A percentile compares a stretch with the other conserved stretches of the same genome.
These are phyloP conservation scores for Rubia balearica DNA, from an alignment of 305 asterid genomes.

Conservation along the genomic window DNA sequence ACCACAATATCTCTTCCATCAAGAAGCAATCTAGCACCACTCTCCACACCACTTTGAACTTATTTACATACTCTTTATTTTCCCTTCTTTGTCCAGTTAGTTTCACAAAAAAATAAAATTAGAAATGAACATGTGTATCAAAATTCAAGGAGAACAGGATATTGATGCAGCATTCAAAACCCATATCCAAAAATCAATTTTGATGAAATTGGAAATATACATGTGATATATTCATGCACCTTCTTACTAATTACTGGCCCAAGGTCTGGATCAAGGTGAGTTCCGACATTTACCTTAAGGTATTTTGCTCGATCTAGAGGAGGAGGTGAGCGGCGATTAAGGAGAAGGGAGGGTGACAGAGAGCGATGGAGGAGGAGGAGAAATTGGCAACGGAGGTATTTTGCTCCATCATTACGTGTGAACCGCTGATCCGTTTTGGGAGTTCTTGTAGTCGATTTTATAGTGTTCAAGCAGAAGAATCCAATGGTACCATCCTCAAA, in stretches of 20 bases:
- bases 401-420: no score
- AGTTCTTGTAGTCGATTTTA: no score
- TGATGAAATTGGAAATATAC: background rate
- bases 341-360: no score
- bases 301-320: constrained; percentile 49
- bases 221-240: constrained; percentile 32
- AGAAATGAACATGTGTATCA: background rate
- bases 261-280: constrained; percentile 88
- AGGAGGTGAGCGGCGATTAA: no score
- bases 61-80: constrained; percentile 74
- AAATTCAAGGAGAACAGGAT: background rate
- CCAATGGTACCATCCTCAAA: no score
- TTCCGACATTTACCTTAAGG: constrained; percentile 79
- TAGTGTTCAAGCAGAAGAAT: no score
- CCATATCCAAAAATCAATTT: background rate
- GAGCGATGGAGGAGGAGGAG: no score
- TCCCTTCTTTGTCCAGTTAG: constrained; percentile 37
- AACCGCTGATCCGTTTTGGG: no score
- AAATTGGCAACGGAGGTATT: no score
- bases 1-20: constrained; percentile 93
- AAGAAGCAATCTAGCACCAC: constrained; percentile 78
- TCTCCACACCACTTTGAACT: constrained; percentile 72
- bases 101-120: background rate
- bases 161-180: background rate
- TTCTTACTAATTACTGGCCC: constrained; percentile 95